phyloP scores from a whole-genome alignment of 805 yeast genomes.

The Henningerozyma blattae region DNA sequence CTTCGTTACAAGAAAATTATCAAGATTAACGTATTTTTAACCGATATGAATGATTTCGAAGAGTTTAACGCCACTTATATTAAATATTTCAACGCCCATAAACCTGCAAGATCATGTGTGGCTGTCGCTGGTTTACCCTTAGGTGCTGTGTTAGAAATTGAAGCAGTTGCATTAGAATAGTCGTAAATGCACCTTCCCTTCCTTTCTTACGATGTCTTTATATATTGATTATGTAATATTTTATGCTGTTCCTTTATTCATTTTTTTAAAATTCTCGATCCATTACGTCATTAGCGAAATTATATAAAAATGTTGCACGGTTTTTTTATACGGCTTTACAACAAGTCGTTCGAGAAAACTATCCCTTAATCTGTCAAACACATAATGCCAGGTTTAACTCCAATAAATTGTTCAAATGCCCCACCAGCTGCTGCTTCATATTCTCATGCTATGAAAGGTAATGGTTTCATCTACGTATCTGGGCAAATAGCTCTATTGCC shows the following conservation, averaged over 20 bases:
- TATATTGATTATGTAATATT: too few relatives aligned
- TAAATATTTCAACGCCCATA: slow-evolving; percentile 57
- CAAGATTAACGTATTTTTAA: slow-evolving; percentile 75
- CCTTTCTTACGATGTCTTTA: too few relatives aligned
- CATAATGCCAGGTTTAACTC: slow-evolving; percentile 40
- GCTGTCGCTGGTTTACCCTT: slow-evolving; percentile 86
- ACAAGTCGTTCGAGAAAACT: too few relatives aligned
- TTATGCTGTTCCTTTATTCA: too few relatives aligned
- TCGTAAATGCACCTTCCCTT: too few relatives aligned
- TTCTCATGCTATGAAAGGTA: slow-evolving; percentile 87
- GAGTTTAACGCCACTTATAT: slow-evolving; percentile 77
- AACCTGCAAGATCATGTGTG: slow-evolving; percentile 96
- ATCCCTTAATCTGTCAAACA: too few relatives aligned
- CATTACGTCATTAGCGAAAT: too few relatives aligned
- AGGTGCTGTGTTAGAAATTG: slow-evolving; percentile 75
- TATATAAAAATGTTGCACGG: too few relatives aligned
- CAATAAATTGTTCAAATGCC: slow-evolving; percentile 35
- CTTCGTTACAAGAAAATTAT: slow-evolving; percentile 71
- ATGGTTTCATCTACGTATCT: slow-evolving; percentile 76
- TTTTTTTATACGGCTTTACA: too few relatives aligned
- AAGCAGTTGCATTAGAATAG: slow-evolving; percentile 63
- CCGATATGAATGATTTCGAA: slow-evolving; percentile 78
- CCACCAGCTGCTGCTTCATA: slow-evolving; percentile 97
- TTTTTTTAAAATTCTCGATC: too few relatives aligned
- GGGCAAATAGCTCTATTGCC: slow-evolving; percentile 90